Conservation (phyloP, 2,329 filamentous ascomycete genomes). For the Plectosphaerella plurivora region DNA sequence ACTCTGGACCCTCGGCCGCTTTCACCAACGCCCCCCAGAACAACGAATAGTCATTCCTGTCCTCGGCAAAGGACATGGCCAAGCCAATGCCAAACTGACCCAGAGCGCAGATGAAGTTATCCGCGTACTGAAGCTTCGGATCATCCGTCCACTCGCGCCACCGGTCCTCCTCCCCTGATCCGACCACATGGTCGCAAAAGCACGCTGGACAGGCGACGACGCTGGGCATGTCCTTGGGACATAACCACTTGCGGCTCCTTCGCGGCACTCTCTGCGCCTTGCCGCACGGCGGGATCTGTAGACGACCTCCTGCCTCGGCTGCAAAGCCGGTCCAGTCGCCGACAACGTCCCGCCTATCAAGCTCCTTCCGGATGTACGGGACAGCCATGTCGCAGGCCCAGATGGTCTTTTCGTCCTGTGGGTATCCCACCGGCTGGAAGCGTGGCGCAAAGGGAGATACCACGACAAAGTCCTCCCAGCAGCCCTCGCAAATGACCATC, state of each 20-base stretch:
- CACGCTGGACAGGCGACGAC: constrained; percentile 30
- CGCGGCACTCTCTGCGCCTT: constrained; percentile 12
- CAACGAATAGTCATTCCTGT: constrained; percentile 19
- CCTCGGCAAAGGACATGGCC: constrained; percentile 22
- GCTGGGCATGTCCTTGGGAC: constrained; percentile 16
- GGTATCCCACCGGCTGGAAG: constrained; percentile 18
- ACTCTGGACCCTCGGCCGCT: constrained; percentile 22
- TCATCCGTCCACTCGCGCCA: constrained; percentile 13
- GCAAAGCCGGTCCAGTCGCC: constrained; percentile 25
- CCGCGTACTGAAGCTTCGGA: constrained; percentile 9
- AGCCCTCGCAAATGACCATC: constrained; percentile 32
- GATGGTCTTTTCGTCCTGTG: constrained; percentile 18
- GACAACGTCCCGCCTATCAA: constrained; percentile 15
- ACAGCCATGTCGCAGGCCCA: constrained; percentile 31
- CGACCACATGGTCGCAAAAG: constrained; percentile 29
- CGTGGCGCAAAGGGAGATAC: constrained; percentile 20
- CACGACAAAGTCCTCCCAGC: constrained; percentile 26
- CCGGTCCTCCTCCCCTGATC: constrained; percentile 20
- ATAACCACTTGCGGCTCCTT: constrained; percentile 25
- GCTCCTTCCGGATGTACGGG: constrained; percentile 23
- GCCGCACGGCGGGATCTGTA: constrained; percentile 22
- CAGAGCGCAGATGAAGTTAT: constrained; percentile 20
- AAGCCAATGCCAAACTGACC: constrained; percentile 23
- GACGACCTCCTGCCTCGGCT: constrained; percentile 19
- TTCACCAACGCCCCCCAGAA: constrained; percentile 27